Conservation (phyloP, 2,329 filamentous ascomycete genomes). For the Epichloe coenophiala region DNA sequence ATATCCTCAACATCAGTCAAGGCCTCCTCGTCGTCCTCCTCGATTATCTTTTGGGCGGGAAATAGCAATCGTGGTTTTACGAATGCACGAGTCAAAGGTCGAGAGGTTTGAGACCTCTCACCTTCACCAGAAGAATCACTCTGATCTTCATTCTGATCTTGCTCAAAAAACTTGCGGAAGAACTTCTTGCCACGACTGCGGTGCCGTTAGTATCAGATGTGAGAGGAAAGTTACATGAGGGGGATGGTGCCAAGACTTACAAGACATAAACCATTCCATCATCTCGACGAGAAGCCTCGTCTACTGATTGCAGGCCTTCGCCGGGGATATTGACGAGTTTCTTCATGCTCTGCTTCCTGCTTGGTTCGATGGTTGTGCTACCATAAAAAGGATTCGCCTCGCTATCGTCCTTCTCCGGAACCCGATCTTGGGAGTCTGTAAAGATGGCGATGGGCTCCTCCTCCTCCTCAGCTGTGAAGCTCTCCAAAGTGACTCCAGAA, state of each 20-base stretch:
- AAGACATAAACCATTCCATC: constrained; percentile 68
- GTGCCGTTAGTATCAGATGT: constrained; percentile 1
- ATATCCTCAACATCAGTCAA: constrained; percentile 43
- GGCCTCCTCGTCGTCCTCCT: constrained; percentile 45
- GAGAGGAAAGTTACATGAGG: neutral
- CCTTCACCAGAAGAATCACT: constrained; percentile 22
- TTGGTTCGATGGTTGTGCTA: constrained; percentile 26
- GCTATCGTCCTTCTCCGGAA: constrained; percentile 54
- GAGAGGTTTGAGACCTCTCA: constrained; percentile 20
- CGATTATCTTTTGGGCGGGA: constrained; percentile 34
- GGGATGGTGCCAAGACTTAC: constrained; percentile 38
- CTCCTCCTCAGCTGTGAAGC: constrained; percentile 43
- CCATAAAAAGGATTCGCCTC: constrained; percentile 61
- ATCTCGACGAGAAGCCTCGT: constrained; percentile 48
- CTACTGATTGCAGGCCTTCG: constrained; percentile 43
- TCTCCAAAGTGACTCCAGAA: constrained; percentile 39
- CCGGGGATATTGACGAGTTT: constrained; percentile 41
- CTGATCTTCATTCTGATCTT: constrained; percentile 18
- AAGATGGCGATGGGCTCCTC: constrained; percentile 56
- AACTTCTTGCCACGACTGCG: constrained; percentile 64
- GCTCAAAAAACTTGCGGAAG: constrained; percentile 52
- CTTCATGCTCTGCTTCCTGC: constrained; percentile 40
- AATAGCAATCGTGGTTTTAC: constrained; percentile 64
- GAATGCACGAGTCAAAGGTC: constrained; percentile 49
- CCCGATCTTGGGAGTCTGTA: constrained; percentile 65